Evolutionary conservation across 345 rosid genomes (phyloP), one percentile per base, ranked within the genome.

Genomic region (Gossypium arboreum): DNA sequence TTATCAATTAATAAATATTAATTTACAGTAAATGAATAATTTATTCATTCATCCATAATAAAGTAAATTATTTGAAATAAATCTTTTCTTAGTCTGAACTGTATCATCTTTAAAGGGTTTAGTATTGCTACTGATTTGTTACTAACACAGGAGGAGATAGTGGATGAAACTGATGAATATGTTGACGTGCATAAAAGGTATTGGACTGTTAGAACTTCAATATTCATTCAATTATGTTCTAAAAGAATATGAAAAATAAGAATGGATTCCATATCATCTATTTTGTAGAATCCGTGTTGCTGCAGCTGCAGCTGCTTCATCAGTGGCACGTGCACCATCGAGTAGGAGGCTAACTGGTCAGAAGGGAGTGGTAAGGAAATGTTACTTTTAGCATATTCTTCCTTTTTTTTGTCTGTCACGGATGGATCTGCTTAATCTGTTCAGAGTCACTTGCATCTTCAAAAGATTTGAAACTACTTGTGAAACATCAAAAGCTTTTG

Each of bases 81-180:
- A 20, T 56, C 61, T 20, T 56, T 56, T 20, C 61, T 56, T 56
- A 9, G 24, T 56, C 61, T 2, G 12, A 56, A 20, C 10, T 1
- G 27, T 25, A 20, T 56, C 22, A 55, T 55, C 59, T 55, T n/a
- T 55, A 10, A 56, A 10, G 12, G 25, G 24, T 56, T 56, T 18
- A 20, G 2, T 22, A 51, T 51, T 24, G 65, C 62, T 76, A 47
- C 56, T 71, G 17, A 34, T 68, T 58, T 24, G 39, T 75, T 62
- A 34, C 61, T 50, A 39, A 57, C 66, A 76, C 90, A 94, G 91
- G 98, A 94, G 77, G 98, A 94, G 89, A 94, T 94, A 81, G 97
- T 94, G 76, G 98, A 94, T 78, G 98, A 94, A 83, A 94, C 98
- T 20, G 98, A 92, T 88, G 98, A 92, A 79, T 94, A 85, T 73